Evolutionary conservation across 306 rosid genomes (phyloP).

Genomic region (Prunus campanulata): DNA sequence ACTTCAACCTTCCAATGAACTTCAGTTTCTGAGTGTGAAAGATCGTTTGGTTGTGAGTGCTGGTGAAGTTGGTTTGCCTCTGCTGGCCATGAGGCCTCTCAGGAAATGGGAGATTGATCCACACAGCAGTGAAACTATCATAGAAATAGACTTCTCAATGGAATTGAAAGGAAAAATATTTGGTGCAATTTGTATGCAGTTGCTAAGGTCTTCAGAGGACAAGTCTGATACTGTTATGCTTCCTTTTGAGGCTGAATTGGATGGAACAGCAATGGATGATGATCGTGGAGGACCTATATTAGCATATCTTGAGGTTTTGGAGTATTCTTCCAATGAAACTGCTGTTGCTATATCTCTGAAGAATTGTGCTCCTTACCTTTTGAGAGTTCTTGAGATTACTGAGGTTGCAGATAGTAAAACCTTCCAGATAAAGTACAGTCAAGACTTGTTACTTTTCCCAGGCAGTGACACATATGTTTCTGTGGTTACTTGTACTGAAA

Average conservation of each 20-base stretch:
- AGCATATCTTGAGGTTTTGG: slow-evolving; percentile 60
- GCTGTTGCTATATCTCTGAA: slow-evolving; percentile 55
- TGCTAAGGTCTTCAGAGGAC: slow-evolving; percentile 67
- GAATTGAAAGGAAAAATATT: slow-evolving; percentile 60
- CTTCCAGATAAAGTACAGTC: slow-evolving; percentile 59
- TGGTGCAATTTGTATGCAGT: slow-evolving; percentile 80
- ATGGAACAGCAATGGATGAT: slow-evolving; percentile 29
- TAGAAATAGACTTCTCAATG: slow-evolving; percentile 66
- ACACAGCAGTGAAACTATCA: slow-evolving; percentile 53
- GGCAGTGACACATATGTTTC: slow-evolving; percentile 73
- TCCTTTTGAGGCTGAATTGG: slow-evolving; percentile 77
- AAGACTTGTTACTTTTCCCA: slow-evolving; percentile 82
- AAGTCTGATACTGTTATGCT: slow-evolving; percentile 63
- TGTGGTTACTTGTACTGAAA: slow-evolving; percentile 52
- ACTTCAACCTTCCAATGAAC: slow-evolving; percentile 44
- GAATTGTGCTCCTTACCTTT: slow-evolving; percentile 51
- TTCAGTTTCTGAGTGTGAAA: slow-evolving; percentile 43
- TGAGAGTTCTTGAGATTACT: slow-evolving; percentile 52
- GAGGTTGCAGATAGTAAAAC: slow-evolving; percentile 49
- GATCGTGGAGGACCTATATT: slow-evolving; percentile 41
- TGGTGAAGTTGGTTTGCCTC: slow-evolving; percentile 57
- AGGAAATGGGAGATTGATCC: slow-evolving; percentile 86
- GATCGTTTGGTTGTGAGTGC: slow-evolving; percentile 60
- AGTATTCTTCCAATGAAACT: slow-evolving; percentile 44
- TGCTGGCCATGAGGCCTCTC: slow-evolving; percentile 64